phyloP scores from a whole-genome alignment of 257 asterid species.

The Paraleonurus japonicus region DNA sequence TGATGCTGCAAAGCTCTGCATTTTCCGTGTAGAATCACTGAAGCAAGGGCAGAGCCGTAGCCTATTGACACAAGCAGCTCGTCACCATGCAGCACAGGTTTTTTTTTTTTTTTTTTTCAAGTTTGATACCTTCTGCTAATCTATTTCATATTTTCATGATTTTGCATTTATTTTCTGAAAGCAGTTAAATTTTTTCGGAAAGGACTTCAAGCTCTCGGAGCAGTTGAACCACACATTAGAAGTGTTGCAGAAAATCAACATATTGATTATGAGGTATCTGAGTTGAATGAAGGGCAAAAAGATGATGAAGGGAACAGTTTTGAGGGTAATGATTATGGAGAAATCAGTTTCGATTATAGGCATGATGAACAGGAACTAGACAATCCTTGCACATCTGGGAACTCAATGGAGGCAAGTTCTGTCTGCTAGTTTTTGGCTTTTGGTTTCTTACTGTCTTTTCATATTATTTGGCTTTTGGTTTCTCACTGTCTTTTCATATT shows the following conservation, averaged over 20 bases:
- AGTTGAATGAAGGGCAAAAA: constrained; percentile 50
- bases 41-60: constrained; percentile 94
- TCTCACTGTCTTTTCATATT: neutral
- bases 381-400: constrained; percentile 42
- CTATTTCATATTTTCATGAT: constrained; percentile 20
- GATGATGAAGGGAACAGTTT: constrained; percentile 49
- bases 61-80: constrained; percentile 90
- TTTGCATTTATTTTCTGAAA: constrained; percentile 32
- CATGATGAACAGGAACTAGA: constrained; percentile 57
- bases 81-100: constrained; percentile 97
- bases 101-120: constrained; percentile 13
- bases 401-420: constrained; percentile 66
- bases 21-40: constrained; percentile 90
- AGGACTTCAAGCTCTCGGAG: constrained; percentile 85
- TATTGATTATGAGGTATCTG: constrained; percentile 72
- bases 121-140: neutral
- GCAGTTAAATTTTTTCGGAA: constrained; percentile 77
- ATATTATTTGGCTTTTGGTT: neutral
- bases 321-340: constrained; percentile 58
- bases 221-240: constrained; percentile 74
- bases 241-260: constrained; percentile 76
- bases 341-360: constrained; percentile 71
- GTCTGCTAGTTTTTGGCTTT: constrained; percentile 14
- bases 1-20: constrained; percentile 77
- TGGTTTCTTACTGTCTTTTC: constrained; percentile 3